phyloP scores from a whole-genome alignment of 2,329 filamentous ascomycete genomes.

The Sporothrix brasiliensis region DNA sequence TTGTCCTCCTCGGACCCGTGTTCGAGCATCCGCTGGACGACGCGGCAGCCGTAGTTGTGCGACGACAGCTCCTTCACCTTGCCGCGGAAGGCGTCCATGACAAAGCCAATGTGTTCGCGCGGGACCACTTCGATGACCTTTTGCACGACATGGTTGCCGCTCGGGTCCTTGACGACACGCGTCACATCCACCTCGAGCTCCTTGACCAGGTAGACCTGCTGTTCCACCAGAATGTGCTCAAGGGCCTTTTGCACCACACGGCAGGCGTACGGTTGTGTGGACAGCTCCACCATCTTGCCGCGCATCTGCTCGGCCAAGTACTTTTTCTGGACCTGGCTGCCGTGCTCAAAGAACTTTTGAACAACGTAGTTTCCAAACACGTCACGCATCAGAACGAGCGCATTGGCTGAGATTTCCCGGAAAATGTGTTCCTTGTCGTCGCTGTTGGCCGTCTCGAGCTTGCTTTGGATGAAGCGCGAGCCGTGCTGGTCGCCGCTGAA shows the following conservation, averaged over 20 bases:
- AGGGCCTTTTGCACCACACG: constrained; percentile 96
- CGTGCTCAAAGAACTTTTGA: constrained; percentile 96
- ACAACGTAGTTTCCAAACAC: constrained; percentile 99
- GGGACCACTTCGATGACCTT: constrained; percentile 85
- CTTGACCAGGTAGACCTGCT: constrained; percentile 61
- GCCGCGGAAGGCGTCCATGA: constrained; percentile 77
- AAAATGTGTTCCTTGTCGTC: constrained; percentile 94
- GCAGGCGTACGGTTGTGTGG: constrained; percentile 88
- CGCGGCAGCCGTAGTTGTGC: constrained; percentile 86
- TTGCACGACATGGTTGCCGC: constrained; percentile 96
- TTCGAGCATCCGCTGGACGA: constrained; percentile 90
- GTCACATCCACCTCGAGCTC: constrained; percentile 79
- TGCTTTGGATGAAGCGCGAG: constrained; percentile 92
- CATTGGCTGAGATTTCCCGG: constrained; percentile 80
- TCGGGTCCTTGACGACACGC: constrained; percentile 79
- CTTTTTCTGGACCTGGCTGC: constrained; percentile 90
- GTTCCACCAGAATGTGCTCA: constrained; percentile 87
- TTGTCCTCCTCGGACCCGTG: constrained; percentile 73
- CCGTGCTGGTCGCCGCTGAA: constrained; percentile 96
- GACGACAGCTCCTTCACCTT: constrained; percentile 73
- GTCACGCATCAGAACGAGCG: constrained; percentile 88
- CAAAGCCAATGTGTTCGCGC: constrained; percentile 76
- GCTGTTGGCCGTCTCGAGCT: constrained; percentile 88
- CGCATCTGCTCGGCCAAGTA: constrained; percentile 84
- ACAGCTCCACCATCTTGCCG: constrained; percentile 77